Conservation (phyloP, 2,329 filamentous ascomycete genomes). For the Lojkania enalia region DNA sequence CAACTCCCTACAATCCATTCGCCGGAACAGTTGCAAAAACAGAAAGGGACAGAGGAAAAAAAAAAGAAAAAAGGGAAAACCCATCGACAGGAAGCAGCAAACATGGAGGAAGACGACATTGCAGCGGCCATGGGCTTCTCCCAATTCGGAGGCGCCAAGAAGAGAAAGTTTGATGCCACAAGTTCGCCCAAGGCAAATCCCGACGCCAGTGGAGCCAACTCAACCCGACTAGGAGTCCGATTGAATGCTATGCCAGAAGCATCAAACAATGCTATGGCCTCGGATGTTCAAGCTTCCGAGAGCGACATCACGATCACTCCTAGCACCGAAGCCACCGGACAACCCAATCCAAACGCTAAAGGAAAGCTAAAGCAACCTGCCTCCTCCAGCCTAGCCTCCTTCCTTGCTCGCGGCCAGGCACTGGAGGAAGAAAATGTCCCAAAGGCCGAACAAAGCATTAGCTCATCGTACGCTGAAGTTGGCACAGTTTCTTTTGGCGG, state of each 20-base stretch:
- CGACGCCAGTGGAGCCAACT: constrained; percentile 36
- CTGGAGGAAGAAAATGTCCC: constrained; percentile 24
- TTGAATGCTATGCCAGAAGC: constrained; percentile 13
- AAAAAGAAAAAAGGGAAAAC: neutral
- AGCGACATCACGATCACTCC: neutral
- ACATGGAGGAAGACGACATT: constrained; percentile 58
- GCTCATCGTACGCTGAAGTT: too few species aligned
- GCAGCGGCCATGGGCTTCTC: constrained; percentile 74
- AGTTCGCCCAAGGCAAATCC: constrained; percentile 53
- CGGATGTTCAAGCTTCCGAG: neutral
- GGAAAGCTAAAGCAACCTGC: constrained; percentile 18
- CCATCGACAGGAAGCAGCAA: neutral
- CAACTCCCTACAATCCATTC: neutral
- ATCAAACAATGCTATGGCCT: constrained; percentile 2
- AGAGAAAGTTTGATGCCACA: constrained; percentile 66
- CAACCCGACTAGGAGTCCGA: constrained; percentile 44
- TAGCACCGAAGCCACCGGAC: neutral
- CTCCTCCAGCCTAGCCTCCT: constrained; percentile 34
- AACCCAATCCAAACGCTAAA: constrained; percentile 9
- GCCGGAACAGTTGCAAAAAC: too few species aligned
- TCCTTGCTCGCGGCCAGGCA: constrained; percentile 33
- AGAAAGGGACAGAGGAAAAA: neutral
- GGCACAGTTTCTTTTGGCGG: constrained; percentile 37
- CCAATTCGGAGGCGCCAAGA: constrained; percentile 69
- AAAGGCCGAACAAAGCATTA: constrained; percentile 1